Conservation (phyloP, 2,329 filamentous ascomycete species). For the Pezicula carpinea region DNA sequence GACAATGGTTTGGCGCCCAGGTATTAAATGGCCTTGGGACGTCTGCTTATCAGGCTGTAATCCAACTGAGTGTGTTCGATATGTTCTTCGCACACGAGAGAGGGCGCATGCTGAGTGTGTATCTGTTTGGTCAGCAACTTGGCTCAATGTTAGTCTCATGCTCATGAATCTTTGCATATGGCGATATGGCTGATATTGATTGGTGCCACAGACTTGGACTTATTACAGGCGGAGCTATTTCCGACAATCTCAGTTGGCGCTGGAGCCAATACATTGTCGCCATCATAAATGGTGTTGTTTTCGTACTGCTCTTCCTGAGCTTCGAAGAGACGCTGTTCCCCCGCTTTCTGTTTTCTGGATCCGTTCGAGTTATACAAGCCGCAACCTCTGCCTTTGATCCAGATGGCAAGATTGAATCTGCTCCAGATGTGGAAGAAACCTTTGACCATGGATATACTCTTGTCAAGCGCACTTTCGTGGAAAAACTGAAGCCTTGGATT, state of each 20-base stretch:
- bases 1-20: conserved; percentile 28
- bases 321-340: conserved; percentile 23
- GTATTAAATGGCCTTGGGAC: conserved; percentile 26
- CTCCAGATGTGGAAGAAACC: too few species aligned
- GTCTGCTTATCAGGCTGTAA: too few species aligned
- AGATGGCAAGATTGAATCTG: too few species aligned
- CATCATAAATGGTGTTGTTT: conserved; percentile 15
- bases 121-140: conserved; percentile 35
- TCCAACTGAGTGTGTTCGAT: conserved; percentile 31
- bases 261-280: conserved; percentile 29
- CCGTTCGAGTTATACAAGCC: background rate
- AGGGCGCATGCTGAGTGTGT: conserved; percentile 31
- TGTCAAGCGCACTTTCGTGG: too few species aligned
- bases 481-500: too few species aligned
- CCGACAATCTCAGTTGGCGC: conserved; percentile 31
- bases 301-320: conserved; percentile 18
- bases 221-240: conserved; percentile 33
- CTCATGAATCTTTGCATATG: too few species aligned
- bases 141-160: conserved; percentile 25
- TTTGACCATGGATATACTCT: too few species aligned
- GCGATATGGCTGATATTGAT: background rate
- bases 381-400: too few species aligned
- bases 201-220: conserved; percentile 22
- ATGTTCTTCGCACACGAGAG: conserved; percentile 35
- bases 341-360: conserved; percentile 7